Evolutionary conservation across 164 flowering plant genomes (phyloP).

Genomic region (Chloranthus sessilifolius): DNA sequence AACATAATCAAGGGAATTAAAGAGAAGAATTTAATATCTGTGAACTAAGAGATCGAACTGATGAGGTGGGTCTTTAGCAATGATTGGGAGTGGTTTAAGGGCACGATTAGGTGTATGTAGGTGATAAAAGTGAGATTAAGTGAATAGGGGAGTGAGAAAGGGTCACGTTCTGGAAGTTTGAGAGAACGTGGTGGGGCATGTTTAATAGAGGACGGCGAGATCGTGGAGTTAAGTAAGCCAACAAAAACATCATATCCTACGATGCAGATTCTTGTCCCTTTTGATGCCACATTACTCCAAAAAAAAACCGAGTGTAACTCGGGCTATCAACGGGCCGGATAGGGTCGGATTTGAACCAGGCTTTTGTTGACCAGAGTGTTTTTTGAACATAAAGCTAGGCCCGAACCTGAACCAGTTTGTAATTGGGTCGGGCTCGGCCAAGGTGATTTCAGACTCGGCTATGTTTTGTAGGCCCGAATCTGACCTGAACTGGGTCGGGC

Average conservation of each 20-base stretch:
- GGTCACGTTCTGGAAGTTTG: constrained; percentile 5
- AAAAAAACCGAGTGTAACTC: too few species aligned
- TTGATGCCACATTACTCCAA: too few species aligned
- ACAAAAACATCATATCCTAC: constrained; percentile 6
- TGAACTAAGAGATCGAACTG: not conserved
- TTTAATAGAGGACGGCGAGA: constrained; percentile 29
- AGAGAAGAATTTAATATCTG: not conserved
- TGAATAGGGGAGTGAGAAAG: constrained; percentile 1
- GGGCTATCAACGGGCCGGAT: too few species aligned
- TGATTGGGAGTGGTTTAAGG: not conserved
- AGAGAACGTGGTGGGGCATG: constrained; percentile 16
- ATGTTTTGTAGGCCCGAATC: too few species aligned
- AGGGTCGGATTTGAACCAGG: too few species aligned
- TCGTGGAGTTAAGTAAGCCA: constrained; percentile 26
- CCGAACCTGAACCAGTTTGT: too few species aligned
- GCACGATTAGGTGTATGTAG: not conserved
- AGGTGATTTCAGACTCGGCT: too few species aligned
- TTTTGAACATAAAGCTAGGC: too few species aligned
- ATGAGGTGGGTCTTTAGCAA: not conserved
- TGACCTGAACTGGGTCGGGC: too few species aligned
- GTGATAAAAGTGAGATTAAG: not conserved
- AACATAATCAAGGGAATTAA: not conserved
- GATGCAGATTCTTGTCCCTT: constrained; percentile 23
- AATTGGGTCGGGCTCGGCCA: too few species aligned
- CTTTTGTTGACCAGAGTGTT: too few species aligned